Conservation (phyloP, 768 basidiomycete genomes). For the Hericium erinaceus region DNA sequence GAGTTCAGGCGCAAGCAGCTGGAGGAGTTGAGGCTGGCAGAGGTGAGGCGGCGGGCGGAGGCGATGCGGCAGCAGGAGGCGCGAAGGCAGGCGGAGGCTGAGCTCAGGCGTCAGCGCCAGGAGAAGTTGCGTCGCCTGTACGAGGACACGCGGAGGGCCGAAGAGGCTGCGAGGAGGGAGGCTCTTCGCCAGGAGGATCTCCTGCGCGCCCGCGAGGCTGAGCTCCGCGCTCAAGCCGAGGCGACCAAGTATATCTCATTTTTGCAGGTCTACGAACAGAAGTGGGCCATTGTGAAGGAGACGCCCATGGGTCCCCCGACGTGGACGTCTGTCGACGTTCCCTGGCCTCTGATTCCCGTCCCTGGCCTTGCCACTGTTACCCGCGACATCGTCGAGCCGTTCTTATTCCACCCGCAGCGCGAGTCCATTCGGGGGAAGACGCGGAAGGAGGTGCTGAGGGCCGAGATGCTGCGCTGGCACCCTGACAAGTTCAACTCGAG, state of each 20-base stretch:
- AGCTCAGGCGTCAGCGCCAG: background rate
- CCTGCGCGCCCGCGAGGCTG: background rate
- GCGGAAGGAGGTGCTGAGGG: constrained; percentile 26
- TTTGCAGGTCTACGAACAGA: constrained; percentile 10
- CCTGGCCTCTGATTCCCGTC: constrained; percentile 33
- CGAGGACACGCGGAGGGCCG: background rate
- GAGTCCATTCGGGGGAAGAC: constrained; percentile 22
- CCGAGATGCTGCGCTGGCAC: constrained; percentile 45
- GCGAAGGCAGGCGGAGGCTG: too few species aligned
- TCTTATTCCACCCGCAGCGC: constrained; percentile 31
- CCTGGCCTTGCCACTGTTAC: constrained; percentile 26
- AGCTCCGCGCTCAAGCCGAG: background rate
- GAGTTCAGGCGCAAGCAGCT: background rate
- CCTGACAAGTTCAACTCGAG: constrained; percentile 42
- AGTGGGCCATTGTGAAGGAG: constrained; percentile 8
- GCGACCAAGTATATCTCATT: too few species aligned
- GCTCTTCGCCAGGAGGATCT: background rate
- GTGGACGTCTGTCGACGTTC: constrained; percentile 26
- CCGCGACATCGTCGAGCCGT: constrained; percentile 24
- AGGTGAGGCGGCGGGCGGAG: background rate
- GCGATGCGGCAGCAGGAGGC: too few species aligned
- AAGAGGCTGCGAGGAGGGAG: background rate
- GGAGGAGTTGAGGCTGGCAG: background rate
- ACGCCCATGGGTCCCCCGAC: background rate
- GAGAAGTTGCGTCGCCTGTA: background rate